Evolutionary conservation across 148 eudicot genomes (phyloP).

Genomic region (Vaccinium darrowii): DNA sequence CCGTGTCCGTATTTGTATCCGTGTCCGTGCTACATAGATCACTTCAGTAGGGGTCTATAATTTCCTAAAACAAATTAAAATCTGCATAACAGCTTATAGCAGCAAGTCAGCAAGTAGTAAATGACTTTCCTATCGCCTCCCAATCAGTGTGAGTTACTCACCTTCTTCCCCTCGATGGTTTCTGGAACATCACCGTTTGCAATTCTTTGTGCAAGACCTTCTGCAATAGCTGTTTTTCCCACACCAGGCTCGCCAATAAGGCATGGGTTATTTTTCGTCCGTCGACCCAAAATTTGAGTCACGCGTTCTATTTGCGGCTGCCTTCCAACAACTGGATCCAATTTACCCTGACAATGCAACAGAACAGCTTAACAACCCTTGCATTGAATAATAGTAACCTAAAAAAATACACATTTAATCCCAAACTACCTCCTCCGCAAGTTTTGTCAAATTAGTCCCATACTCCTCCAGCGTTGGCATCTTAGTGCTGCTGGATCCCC

Average conservation of each 20-base stretch:
- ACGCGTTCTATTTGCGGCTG: conserved; percentile 86
- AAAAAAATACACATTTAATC: neutral
- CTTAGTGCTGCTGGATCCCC: conserved; percentile 71
- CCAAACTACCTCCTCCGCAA: conserved; percentile 85
- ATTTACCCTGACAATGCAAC: conserved; percentile 59
- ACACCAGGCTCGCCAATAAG: conserved; percentile 98
- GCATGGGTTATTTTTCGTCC: conserved; percentile 93
- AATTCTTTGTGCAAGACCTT: conserved; percentile 93
- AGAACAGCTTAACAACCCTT: conserved; percentile 10
- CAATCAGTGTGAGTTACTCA: conserved; percentile 18
- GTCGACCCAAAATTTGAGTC: conserved; percentile 82
- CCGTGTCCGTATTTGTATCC: too few species aligned
- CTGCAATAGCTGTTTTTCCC: conserved; percentile 94
- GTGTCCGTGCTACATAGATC: too few species aligned
- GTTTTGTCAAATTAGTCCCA: conserved; percentile 91
- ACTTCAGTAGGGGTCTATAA: neutral
- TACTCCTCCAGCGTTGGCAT: conserved; percentile 97
- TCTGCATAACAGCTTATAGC: neutral
- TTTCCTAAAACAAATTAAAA: neutral
- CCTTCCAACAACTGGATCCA: conserved; percentile 98
- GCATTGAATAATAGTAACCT: neutral
- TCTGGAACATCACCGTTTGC: conserved; percentile 93
- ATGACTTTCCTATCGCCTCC: neutral
- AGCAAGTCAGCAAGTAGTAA: neutral
- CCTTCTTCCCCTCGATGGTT: conserved; percentile 96